Base-by-base conservation (phyloP, 176 grass and related monocot species). In the Ensete ventricosum region DNA sequence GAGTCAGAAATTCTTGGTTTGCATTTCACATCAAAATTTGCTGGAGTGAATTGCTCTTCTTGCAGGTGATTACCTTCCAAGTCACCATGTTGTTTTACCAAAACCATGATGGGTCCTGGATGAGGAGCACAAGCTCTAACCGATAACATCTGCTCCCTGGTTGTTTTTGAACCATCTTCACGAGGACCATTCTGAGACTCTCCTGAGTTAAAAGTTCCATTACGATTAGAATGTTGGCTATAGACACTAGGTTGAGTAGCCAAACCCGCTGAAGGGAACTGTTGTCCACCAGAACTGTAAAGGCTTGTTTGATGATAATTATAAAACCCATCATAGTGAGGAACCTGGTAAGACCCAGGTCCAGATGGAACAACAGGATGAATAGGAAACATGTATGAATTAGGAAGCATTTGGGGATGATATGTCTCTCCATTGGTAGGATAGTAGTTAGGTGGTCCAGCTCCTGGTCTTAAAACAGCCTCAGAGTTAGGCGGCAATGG, bases 301-400 rank as follows among this genome's bases (percentile, higher is more conserved):
- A 94, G 87, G 62, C 77, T 83, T 63, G 88, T 71, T 53, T 76
- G 80, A 65, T 64, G 84, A 66, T 79, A 81, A 27, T 73, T 84
- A 87, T 88, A 91, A 88, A 88, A 99, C 20, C 82, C 86, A 79
- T 86, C 90, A 75, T 89, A 92, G 80, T 84, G 75, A 29, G 94
- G 88, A n/a, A 77, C 79, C 69, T 91, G 88, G 69, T 81, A 84
- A 82, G 85, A 21, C 60, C 75, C 82, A 70, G 90, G 88, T 67
- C 85, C 91, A 60, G 72, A 82, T 70, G 90, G 84, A 77, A 91
- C 81, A 89, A 89, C 81, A 89, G 88, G 74, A 52, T 84, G 86
- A 75, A 83, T 87, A 63, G 78, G 25, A 78, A 87, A 82, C 58
- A 94, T 76, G 77, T 84, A 99, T 20, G 90, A 69, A 80, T 84